Conservation (phyloP, 148 eudicot genomes). For the Cornus suecica region DNA sequence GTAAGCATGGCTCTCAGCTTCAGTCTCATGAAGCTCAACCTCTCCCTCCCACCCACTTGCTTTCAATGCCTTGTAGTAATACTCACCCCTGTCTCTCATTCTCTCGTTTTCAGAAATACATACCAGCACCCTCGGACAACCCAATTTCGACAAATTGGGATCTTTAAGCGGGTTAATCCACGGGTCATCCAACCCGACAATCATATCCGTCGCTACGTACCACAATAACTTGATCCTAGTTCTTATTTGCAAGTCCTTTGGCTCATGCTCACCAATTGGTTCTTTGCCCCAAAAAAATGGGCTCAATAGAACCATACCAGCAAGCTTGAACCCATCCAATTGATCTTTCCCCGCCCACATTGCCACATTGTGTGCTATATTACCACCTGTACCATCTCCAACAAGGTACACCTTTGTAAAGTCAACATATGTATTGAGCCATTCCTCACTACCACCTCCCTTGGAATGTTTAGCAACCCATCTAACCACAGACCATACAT, state of each 20-base stretch:
- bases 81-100: background rate
- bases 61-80: background rate
- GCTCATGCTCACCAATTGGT: background rate
- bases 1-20: background rate
- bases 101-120: background rate
- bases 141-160: conserved; percentile 1
- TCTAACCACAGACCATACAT: conserved; percentile 42
- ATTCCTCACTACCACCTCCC: conserved; percentile 30
- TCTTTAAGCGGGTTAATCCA: conserved; percentile 32
- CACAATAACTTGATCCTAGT: conserved; percentile 3
- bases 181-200: conserved; percentile 25
- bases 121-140: background rate
- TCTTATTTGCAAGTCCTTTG: background rate
- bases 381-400: conserved; percentile 63
- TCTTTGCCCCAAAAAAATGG: conserved; percentile 31
- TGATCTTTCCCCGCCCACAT: conserved; percentile 19
- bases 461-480: conserved; percentile 39
- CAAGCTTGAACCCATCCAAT: background rate
- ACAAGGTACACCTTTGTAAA: conserved; percentile 27
- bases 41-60: background rate
- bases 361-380: conserved; percentile 40
- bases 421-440: conserved; percentile 43
- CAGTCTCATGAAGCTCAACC: background rate
- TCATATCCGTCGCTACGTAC: conserved; percentile 15
- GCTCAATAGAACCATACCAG: conserved; percentile 32